Conservation (phyloP, 768 basidiomycete species). For the Clitopilus hobsonii region DNA sequence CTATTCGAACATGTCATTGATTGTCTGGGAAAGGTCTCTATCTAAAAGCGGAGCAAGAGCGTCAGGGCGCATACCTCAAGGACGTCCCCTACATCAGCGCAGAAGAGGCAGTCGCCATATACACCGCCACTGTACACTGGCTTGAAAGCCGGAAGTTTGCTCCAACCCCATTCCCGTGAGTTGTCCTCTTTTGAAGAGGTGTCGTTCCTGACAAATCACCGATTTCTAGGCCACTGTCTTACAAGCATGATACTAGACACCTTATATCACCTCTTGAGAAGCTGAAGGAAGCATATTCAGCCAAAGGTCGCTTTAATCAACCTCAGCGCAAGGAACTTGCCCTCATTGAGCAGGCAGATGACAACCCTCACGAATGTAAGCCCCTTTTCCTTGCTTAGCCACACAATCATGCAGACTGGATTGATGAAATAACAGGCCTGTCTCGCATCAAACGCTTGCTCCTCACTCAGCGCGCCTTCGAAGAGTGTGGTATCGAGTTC, state of each 20-base stretch:
- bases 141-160: conserved; percentile 96
- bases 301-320: conserved; percentile 96
- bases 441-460: conserved; percentile 97
- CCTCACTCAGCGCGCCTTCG: conserved; percentile 97
- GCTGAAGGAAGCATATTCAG: conserved; percentile 97
- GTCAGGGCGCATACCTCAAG: conserved; percentile 97
- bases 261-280: conserved; percentile 96
- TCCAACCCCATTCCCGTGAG: conserved; percentile 96
- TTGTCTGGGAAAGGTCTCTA: too few relatives aligned
- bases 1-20: too few relatives aligned
- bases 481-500: conserved; percentile 95
- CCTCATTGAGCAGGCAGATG: conserved; percentile 97
- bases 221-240: conserved; percentile 78
- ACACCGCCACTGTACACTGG: conserved; percentile 99
- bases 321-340: conserved; percentile 98
- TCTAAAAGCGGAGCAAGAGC: conserved; percentile 97
- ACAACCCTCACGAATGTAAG: conserved; percentile 97
- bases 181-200: conserved; percentile 3
- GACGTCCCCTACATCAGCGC: conserved; percentile 99
- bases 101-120: conserved; percentile 98
- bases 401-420: neutral
- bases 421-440: conserved; percentile 42
- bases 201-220: neutral
- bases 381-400: neutral
- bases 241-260: conserved; percentile 99